Evolutionary conservation across 2,329 filamentous ascomycete genomes (phyloP).

Genomic region (Arthrinium puccinioides): DNA sequence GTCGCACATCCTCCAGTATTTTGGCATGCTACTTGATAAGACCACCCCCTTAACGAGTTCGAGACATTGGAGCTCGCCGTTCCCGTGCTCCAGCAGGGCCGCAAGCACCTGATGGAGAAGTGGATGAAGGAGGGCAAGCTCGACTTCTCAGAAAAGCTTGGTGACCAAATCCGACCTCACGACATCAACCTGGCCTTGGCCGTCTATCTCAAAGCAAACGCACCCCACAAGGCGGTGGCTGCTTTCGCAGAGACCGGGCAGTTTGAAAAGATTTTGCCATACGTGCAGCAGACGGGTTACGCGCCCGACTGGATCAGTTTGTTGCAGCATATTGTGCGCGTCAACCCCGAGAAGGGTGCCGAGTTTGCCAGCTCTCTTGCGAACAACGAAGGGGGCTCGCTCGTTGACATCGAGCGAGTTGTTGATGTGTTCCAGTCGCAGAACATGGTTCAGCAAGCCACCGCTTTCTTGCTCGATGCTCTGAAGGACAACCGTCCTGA

Average conservation of each 20-base stretch:
- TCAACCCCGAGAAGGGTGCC: conserved; percentile 86
- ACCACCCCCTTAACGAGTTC: conserved; percentile 77
- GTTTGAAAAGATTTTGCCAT: conserved; percentile 94
- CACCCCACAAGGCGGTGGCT: conserved; percentile 89
- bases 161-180: conserved; percentile 85
- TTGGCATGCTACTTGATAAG: conserved; percentile 95
- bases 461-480: conserved; percentile 93
- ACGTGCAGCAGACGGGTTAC: conserved; percentile 77
- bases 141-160: conserved; percentile 90
- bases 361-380: conserved; percentile 92
- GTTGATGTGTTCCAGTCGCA: conserved; percentile 98
- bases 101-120: conserved; percentile 94
- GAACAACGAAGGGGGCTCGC: conserved; percentile 77
- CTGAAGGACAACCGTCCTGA: conserved; percentile 92
- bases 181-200: conserved; percentile 80
- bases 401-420: conserved; percentile 89
- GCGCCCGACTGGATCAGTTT: conserved; percentile 92
- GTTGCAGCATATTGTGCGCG: conserved; percentile 83
- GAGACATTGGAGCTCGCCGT: conserved; percentile 91
- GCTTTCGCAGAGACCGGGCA: conserved; percentile 92
- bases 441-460: conserved; percentile 95
- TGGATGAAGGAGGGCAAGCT: conserved; percentile 97
- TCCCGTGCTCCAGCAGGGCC: conserved; percentile 85
- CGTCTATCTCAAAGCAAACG: conserved; percentile 87
- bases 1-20: conserved; percentile 93